A percentile compares a stretch with the other conserved stretches of the same genome.
Evolutionary conservation across 2,329 filamentous ascomycete species (phyloP).

Genomic region (Xylaria digitata): DNA sequence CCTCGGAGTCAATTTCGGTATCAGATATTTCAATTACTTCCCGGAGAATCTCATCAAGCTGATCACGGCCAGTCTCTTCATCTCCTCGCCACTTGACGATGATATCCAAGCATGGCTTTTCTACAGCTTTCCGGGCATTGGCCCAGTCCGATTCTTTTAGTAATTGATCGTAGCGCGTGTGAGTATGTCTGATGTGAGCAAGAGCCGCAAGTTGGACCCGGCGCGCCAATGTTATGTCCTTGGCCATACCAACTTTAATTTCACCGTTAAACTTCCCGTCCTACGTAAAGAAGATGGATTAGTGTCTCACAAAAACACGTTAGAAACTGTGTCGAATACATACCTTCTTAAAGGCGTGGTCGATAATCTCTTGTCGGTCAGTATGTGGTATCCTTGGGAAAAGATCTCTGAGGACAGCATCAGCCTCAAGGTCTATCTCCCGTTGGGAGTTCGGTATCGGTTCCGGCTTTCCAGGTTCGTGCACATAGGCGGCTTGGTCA

Average conservation of each 20-base stretch:
- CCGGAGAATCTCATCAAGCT: conserved; percentile 73
- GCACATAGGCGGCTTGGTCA: conserved; percentile 44
- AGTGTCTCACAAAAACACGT: conserved; percentile 16
- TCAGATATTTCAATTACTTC: conserved; percentile 76
- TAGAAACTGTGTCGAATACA: conserved; percentile 41
- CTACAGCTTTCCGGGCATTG: conserved; percentile 70
- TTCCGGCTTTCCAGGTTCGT: conserved; percentile 58
- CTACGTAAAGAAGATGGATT: conserved; percentile 51
- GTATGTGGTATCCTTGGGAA: conserved; percentile 74
- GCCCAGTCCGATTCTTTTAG: conserved; percentile 68
- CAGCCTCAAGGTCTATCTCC: conserved; percentile 71
- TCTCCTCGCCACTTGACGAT: conserved; percentile 79
- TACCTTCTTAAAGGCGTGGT: conserved; percentile 72
- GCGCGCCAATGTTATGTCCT: conserved; percentile 67
- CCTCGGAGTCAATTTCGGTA: conserved; percentile 59
- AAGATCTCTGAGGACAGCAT: conserved; percentile 70
- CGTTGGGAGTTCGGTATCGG: conserved; percentile 69
- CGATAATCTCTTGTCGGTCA: conserved; percentile 70
- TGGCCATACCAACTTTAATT: conserved; percentile 67
- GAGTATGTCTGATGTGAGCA: conserved; percentile 74
- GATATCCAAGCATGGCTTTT: conserved; percentile 70
- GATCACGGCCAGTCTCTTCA: conserved; percentile 74
- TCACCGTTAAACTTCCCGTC: conserved; percentile 63
- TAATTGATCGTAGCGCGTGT: conserved; percentile 73
- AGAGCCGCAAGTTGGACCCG: conserved; percentile 73